These are phyloP conservation scores for Apiosordaria backusii DNA, from an alignment of 495 filamentous ascomycete species.

Conservation along the genomic window DNA sequence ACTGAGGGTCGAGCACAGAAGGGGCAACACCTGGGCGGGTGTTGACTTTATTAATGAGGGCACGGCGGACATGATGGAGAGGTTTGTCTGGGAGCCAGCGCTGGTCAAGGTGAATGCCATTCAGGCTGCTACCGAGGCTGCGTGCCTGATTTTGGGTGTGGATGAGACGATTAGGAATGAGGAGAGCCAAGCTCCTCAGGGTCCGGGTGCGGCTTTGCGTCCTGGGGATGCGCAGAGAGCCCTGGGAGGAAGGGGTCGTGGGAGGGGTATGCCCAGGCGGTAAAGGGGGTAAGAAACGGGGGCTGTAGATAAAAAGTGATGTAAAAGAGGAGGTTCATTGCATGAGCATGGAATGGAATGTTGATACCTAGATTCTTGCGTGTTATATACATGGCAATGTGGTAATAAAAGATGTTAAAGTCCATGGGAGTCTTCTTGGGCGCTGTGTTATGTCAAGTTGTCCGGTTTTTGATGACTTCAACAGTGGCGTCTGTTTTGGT, in stretches of 20 bases:
- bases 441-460: no score
- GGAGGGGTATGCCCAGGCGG: constrained; percentile 82
- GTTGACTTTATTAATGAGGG: constrained; percentile 93
- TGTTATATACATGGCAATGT: not conserved
- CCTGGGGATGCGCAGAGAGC: constrained; percentile 92
- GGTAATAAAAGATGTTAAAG: not conserved
- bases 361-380: constrained; percentile 10
- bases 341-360: not conserved
- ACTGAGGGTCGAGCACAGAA: constrained; percentile 88
- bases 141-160: constrained; percentile 90
- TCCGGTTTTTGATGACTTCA: no score
- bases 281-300: constrained; percentile 33
- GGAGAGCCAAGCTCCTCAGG: constrained; percentile 78
- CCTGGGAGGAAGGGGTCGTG: constrained; percentile 68
- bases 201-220: constrained; percentile 71
- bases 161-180: constrained; percentile 98
- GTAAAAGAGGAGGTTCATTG: constrained; percentile 20
- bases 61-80: constrained; percentile 84
- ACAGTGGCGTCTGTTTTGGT: no score
- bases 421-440: not conserved
- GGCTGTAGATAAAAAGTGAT: constrained; percentile 14
- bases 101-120: constrained; percentile 97
- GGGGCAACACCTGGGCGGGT: constrained; percentile 88
- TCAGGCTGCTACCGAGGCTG: constrained; percentile 90
- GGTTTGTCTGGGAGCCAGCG: constrained; percentile 95